Conservation (phyloP, 768 basidiomycete species). For the Neoboletus brunneissimus region DNA sequence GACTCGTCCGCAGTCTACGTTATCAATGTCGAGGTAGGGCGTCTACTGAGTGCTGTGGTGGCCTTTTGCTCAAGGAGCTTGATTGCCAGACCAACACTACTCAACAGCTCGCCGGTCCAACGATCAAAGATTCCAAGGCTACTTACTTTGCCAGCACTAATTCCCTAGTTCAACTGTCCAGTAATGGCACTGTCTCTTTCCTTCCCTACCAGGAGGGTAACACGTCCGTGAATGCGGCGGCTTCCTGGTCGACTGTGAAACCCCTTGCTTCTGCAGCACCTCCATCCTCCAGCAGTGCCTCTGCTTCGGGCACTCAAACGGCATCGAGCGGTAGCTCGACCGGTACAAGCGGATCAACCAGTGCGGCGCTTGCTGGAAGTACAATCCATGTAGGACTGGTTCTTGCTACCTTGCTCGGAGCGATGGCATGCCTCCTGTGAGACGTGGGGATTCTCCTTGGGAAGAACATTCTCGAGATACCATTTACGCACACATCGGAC, state of each 20-base stretch:
- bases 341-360: conserved; percentile 9
- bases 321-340: conserved; percentile 16
- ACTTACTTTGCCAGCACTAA: conserved; percentile 61
- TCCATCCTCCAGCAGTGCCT: conserved; percentile 23
- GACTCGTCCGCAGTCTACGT: conserved; percentile 73
- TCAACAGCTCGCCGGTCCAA: conserved; percentile 55
- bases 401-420: conserved; percentile 14
- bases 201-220: conserved; percentile 54
- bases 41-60: not conserved
- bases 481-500: conserved; percentile 3
- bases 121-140: conserved; percentile 54
- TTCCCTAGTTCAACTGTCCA: conserved; percentile 67
- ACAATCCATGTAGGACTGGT: conserved; percentile 15
- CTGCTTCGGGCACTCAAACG: conserved; percentile 20
- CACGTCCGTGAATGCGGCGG: conserved; percentile 40
- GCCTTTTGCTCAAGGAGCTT: conserved; percentile 4
- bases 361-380: conserved; percentile 10
- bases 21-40: conserved; percentile 60
- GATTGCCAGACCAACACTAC: conserved; percentile 58
- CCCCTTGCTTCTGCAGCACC: conserved; percentile 46
- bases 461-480: conserved; percentile 4
- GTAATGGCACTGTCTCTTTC: conserved; percentile 56
- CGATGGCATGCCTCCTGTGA: conserved; percentile 16
- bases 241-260: conserved; percentile 48
- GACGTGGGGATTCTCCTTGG: not conserved